Percentiles rank a stretch among this genome's conserved stretches.
phyloP scores from a whole-genome alignment of 495 filamentous ascomycete species.

The Astrothelium subdiscretum region DNA sequence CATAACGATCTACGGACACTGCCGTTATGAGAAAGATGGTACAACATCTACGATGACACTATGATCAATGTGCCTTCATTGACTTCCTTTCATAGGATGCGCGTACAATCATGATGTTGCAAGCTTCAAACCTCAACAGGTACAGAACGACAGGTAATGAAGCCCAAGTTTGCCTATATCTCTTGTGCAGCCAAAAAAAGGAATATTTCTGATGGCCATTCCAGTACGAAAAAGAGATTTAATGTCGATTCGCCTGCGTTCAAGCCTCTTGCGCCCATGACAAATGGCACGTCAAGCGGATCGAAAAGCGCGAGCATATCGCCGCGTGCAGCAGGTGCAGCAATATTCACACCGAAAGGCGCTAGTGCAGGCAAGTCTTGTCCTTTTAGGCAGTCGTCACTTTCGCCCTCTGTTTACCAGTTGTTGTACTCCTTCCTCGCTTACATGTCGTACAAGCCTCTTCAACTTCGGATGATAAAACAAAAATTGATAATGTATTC shows the following conservation, averaged over 20 bases:
- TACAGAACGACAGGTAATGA: slow-evolving; percentile 26
- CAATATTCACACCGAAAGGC: slow-evolving; percentile 70
- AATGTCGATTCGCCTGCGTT: slow-evolving; percentile 97
- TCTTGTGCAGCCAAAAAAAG: background rate
- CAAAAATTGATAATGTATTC: background rate
- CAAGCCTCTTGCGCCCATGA: slow-evolving; percentile 55
- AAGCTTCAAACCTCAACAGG: slow-evolving; percentile 39
- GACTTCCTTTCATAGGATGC: slow-evolving; percentile 45
- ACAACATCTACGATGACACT: slow-evolving; percentile 6
- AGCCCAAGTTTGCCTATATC: background rate
- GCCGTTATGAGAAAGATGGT: slow-evolving; percentile 81
- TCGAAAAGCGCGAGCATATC: slow-evolving; percentile 60
- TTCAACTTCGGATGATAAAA: background rate
- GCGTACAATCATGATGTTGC: slow-evolving; percentile 72
- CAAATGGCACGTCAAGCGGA: slow-evolving; percentile 37
- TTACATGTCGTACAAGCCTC: background rate
- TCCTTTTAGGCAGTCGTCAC: slow-evolving; percentile 15
- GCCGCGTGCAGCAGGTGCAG: slow-evolving; percentile 78
- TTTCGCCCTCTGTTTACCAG: background rate
- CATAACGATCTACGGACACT: slow-evolving; percentile 87
- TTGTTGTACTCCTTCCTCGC: background rate
- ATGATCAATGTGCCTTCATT: background rate
- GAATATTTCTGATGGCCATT: background rate
- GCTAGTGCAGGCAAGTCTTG: slow-evolving; percentile 28
- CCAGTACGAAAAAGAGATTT: slow-evolving; percentile 61